A percentile compares a stretch with the other conserved stretches of the same genome.
These are phyloP conservation scores for Thraustochytrium sp. DNA, from an alignment of 352 stramenopile genomes.

Conservation along the genomic window DNA sequence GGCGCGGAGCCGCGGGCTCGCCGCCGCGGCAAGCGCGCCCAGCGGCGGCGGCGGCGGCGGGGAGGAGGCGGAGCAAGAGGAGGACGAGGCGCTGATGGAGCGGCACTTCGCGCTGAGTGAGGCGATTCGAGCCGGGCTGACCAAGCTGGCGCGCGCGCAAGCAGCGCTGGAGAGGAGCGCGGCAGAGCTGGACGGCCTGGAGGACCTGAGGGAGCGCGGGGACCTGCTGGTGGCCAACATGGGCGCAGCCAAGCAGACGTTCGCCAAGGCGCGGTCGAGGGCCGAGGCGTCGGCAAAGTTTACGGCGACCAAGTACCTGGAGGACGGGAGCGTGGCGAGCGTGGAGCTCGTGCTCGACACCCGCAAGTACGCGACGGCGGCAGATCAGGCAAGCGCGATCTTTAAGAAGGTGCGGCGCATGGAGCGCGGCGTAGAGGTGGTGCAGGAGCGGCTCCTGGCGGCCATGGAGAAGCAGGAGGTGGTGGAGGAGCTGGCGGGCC, in stretches of 20 bases:
- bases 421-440: not conserved
- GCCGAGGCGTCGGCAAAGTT: not conserved
- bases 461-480: not conserved
- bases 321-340: not conserved
- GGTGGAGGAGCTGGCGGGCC: not conserved
- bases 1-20: too few species aligned
- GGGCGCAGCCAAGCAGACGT: not conserved
- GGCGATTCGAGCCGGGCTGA: not conserved
- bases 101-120: not conserved
- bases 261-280: not conserved
- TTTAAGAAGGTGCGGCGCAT: slow-evolving; percentile 15
- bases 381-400: not conserved
- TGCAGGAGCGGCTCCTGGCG: not conserved
- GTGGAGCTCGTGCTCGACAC: not conserved
- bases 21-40: too few species aligned
- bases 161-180: not conserved
- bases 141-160: not conserved
- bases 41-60: too few species aligned
- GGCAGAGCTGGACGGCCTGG: not conserved
- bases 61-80: too few species aligned
- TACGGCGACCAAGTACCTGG: not conserved
- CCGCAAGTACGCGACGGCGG: not conserved
- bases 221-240: not conserved
- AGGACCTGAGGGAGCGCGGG: not conserved
- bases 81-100: too few species aligned